phyloP scores from a whole-genome alignment of 371 early-diverging fungal species.

The Phascolomyces articulosus region DNA sequence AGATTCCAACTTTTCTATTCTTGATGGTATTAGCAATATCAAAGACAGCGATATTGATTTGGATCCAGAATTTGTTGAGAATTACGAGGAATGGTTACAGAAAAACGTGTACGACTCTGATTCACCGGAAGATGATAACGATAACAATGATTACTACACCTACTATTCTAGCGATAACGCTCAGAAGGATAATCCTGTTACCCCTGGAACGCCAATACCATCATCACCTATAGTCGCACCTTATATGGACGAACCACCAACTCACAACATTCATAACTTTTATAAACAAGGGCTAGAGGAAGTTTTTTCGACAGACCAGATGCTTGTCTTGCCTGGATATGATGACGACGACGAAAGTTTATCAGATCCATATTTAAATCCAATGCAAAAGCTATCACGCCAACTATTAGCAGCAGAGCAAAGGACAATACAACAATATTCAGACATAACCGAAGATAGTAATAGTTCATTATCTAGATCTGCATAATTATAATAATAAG shows the following conservation, averaged over 20 bases:
- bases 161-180: not conserved
- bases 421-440: not conserved
- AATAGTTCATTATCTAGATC: not conserved
- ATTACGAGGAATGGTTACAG: conserved; percentile 74
- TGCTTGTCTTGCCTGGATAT: not conserved
- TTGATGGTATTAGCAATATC: not conserved
- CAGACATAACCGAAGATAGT: not conserved
- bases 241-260: not conserved
- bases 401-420: not conserved
- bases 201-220: conserved; percentile 14
- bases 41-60: conserved; percentile 30
- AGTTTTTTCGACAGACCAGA: conserved; percentile 21
- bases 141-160: not conserved
- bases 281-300: conserved; percentile 29
- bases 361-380: not conserved
- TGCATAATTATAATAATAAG: no score
- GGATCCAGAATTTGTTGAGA: conserved; percentile 51
- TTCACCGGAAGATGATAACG: not conserved
- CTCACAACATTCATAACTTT: conserved; percentile 29
- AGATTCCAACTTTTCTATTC: conserved; percentile 19
- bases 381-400: not conserved
- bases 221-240: conserved; percentile 18
- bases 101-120: conserved; percentile 51
- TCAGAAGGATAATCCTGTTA: not conserved
- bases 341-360: not conserved